Evolutionary conservation across 2,329 filamentous ascomycete species (phyloP).

Genomic region (Fusarium tjaetaba): DNA sequence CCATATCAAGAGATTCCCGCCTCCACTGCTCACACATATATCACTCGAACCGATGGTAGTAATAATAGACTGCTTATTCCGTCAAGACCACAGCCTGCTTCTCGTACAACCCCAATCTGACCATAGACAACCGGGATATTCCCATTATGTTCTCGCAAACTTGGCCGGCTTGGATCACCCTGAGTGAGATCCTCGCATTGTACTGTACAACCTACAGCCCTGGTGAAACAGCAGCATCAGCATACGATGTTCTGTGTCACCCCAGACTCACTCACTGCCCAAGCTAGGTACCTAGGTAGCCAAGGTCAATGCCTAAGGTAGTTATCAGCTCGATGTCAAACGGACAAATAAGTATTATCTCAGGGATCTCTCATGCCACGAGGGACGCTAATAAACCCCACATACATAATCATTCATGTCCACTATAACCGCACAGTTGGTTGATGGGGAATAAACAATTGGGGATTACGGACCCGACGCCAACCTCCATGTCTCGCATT

Average conservation of each 20-base stretch:
- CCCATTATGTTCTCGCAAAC: conserved; percentile 11
- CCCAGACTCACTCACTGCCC: background rate
- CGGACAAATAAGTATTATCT: background rate
- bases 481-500: background rate
- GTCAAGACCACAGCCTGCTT: background rate
- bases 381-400: conserved; percentile 4
- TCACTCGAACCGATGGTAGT: background rate
- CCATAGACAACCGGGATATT: background rate
- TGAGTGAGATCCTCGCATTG: conserved; percentile 15
- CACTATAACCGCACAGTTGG: background rate
- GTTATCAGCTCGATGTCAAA: background rate
- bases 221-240: conserved; percentile 9
- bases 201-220: background rate
- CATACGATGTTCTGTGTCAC: conserved; percentile 16
- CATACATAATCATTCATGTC: background rate
- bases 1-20: conserved; percentile 24
- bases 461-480: background rate
- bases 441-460: background rate
- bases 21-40: conserved; percentile 14
- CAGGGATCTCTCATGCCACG: conserved; percentile 14
- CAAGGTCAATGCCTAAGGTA: background rate
- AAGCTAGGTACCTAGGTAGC: background rate
- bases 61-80: background rate
- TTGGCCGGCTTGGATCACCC: conserved; percentile 21
- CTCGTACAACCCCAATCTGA: conserved; percentile 13